Evolutionary conservation across 306 rosid genomes (phyloP).

Genomic region (Rosa chinensis): DNA sequence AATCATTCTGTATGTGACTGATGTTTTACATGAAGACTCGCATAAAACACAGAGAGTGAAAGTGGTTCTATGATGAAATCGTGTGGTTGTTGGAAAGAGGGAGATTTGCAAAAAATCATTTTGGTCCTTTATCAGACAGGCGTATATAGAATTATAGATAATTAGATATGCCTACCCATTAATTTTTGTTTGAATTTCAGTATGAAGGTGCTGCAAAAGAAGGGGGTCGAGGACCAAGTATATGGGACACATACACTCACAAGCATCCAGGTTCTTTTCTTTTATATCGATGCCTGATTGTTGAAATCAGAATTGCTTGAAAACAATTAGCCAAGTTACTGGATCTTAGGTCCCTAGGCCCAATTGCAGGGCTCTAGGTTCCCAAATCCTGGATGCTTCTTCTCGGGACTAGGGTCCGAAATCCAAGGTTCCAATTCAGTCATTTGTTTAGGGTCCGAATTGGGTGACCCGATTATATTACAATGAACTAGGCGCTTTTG

Average conservation of each 20-base stretch:
- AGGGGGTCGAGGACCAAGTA: conserved; percentile 20
- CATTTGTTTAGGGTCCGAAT: not conserved
- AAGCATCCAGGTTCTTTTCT: conserved; percentile 4
- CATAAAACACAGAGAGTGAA: too few species aligned
- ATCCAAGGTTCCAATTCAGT: too few species aligned
- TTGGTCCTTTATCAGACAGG: too few species aligned
- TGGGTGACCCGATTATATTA: not conserved
- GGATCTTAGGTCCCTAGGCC: not conserved
- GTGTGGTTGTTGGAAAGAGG: too few species aligned
- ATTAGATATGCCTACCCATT: not conserved
- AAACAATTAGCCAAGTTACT: not conserved
- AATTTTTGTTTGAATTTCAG: conserved; percentile 7
- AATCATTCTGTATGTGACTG: not conserved
- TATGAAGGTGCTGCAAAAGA: conserved; percentile 17
- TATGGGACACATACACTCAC: conserved; percentile 19
- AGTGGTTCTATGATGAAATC: too few species aligned
- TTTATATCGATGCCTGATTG: not conserved
- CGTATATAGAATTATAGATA: too few species aligned
- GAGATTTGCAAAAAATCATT: too few species aligned
- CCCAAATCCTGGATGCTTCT: not conserved
- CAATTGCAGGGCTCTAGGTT: not conserved
- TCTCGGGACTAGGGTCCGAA: not conserved
- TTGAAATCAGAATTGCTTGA: not conserved
- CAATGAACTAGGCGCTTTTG: not conserved
- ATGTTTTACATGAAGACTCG: not conserved